These are phyloP conservation scores for Amanita fuliginea DNA, from an alignment of 768 basidiomycete species.

Conservation along the genomic window DNA sequence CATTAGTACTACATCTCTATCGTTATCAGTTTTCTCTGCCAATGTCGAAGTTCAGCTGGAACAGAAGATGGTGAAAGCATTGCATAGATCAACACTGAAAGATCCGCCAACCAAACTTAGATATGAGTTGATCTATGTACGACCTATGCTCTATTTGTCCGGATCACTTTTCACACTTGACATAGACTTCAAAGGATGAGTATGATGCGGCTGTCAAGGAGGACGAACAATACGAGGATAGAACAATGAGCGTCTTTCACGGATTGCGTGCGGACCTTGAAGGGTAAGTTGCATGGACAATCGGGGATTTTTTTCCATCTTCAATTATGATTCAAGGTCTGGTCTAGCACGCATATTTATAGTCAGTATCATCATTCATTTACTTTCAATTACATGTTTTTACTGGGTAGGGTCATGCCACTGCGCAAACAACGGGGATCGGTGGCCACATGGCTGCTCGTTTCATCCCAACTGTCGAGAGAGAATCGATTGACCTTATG, in stretches of 20 bases:
- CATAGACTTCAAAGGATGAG: constrained; percentile 71
- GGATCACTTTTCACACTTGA: constrained; percentile 1
- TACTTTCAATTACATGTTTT: neutral
- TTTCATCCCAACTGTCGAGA: constrained; percentile 93
- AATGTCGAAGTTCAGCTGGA: constrained; percentile 54
- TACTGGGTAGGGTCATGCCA: constrained; percentile 64
- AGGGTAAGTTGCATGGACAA: constrained; percentile 34
- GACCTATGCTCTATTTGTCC: constrained; percentile 11
- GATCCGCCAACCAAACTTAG: constrained; percentile 67
- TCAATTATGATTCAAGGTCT: constrained; percentile 23
- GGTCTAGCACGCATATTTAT: constrained; percentile 80
- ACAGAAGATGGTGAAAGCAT: constrained; percentile 57
- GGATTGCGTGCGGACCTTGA: constrained; percentile 81
- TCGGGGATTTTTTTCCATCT: constrained; percentile 1
- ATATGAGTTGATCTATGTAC: constrained; percentile 78
- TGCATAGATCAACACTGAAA: constrained; percentile 92
- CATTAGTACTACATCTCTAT: constrained; percentile 42
- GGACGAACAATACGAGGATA: constrained; percentile 45
- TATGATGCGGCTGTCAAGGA: constrained; percentile 66
- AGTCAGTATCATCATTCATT: constrained; percentile 25
- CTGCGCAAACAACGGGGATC: constrained; percentile 84
- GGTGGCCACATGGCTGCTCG: constrained; percentile 58
- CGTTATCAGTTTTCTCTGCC: constrained; percentile 55
- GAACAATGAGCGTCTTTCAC: constrained; percentile 75
- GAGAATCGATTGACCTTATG: constrained; percentile 88